Conservation (phyloP, 75 land plant genomes). For the Picea glauca region DNA sequence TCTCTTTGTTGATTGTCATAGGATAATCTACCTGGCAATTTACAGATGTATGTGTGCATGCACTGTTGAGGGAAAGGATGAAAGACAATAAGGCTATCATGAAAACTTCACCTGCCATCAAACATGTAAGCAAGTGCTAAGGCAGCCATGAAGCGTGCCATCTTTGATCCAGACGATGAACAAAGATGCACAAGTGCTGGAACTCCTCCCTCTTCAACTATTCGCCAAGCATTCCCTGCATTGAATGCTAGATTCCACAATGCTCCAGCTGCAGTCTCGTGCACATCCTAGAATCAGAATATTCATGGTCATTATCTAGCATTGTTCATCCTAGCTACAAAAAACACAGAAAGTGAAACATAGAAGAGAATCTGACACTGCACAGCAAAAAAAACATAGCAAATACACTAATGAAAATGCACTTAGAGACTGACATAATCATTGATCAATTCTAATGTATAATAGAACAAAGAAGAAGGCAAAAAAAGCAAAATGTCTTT, state of each 20-base stretch:
- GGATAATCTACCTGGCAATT: neutral
- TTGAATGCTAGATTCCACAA: constrained; percentile 99
- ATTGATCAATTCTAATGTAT: too few relatives aligned
- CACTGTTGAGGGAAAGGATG: neutral
- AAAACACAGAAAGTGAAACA: neutral
- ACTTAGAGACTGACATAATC: too few relatives aligned
- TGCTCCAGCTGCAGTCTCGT: constrained; percentile 99
- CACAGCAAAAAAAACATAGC: too few relatives aligned
- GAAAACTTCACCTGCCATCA: constrained; percentile 84
- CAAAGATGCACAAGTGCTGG: constrained; percentile 89
- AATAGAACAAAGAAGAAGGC: too few relatives aligned
- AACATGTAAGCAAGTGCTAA: constrained; percentile 99
- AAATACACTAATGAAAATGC: too few relatives aligned
- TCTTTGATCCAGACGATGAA: constrained; percentile 84
- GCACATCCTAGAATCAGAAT: constrained; percentile 75
- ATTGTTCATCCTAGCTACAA: neutral
- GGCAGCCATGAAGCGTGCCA: constrained; percentile 99
- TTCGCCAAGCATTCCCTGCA: constrained; percentile 94
- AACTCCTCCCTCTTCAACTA: constrained; percentile 97
- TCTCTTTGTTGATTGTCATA: neutral
- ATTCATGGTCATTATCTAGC: neutral
- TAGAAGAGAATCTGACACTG: neutral
- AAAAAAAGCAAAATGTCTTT: too few relatives aligned
- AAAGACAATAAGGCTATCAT: neutral
- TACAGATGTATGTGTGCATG: neutral